phyloP scores from a whole-genome alignment of 1,284 basidiomycete species.

The Tetrapyrgos nigripes region DNA sequence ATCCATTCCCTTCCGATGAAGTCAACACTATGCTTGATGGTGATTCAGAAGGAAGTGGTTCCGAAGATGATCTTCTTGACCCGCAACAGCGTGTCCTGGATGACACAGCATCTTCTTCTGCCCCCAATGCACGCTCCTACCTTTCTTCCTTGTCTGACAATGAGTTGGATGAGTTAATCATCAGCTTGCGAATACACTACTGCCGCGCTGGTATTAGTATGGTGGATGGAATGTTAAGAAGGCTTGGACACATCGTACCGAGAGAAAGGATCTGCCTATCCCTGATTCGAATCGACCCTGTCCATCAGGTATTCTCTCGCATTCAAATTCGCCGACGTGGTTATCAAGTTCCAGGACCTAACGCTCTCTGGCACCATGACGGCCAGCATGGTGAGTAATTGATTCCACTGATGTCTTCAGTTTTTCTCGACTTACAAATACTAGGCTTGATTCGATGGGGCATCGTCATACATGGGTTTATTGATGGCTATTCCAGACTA shows the following conservation, averaged over 20 bases:
- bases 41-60: neutral
- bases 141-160: conserved; percentile 29
- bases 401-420: neutral
- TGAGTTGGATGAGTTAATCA: conserved; percentile 33
- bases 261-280: conserved; percentile 22
- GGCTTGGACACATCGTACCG: conserved; percentile 32
- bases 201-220: conserved; percentile 30
- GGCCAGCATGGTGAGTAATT: conserved; percentile 36
- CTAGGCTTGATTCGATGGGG: conserved; percentile 39
- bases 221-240: conserved; percentile 33
- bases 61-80: conserved; percentile 1
- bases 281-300: conserved; percentile 24
- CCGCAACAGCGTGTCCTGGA: too few relatives aligned
- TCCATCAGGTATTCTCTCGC: neutral
- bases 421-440: neutral
- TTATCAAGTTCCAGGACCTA: conserved; percentile 37
- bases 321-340: conserved; percentile 17
- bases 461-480: conserved; percentile 42
- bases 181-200: conserved; percentile 30
- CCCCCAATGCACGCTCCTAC: neutral
- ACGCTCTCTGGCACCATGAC: conserved; percentile 41
- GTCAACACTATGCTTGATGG: neutral
- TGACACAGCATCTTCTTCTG: too few relatives aligned
- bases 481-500: conserved; percentile 39
- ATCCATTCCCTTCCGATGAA: conserved; percentile 10